These are phyloP conservation scores for Hysterangium stoloniferum DNA, from an alignment of 768 basidiomycete species.

Conservation along the genomic window DNA sequence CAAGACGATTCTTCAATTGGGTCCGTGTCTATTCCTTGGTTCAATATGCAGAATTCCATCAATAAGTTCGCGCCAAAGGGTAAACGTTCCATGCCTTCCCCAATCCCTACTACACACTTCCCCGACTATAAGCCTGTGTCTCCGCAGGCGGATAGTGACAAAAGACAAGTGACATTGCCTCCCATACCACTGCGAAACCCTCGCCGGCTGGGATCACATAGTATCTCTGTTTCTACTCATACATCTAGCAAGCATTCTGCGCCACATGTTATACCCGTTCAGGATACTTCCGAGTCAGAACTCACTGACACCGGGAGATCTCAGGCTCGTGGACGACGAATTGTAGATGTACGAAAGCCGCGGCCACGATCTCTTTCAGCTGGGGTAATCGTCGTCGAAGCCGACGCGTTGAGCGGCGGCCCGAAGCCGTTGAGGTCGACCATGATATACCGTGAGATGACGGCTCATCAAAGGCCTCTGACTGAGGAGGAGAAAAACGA, in stretches of 20 bases:
- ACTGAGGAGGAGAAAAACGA: slow-evolving; percentile 66
- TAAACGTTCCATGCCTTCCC: not conserved
- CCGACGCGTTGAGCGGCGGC: slow-evolving; percentile 14
- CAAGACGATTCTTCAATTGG: not conserved
- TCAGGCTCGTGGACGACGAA: slow-evolving; percentile 14
- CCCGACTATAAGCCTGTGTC: not conserved
- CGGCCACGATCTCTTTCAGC: slow-evolving; percentile 15
- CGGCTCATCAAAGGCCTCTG: slow-evolving; percentile 30
- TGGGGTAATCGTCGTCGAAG: slow-evolving; percentile 12
- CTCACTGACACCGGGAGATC: not conserved
- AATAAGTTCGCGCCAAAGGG: slow-evolving; percentile 5
- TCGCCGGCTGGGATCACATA: not conserved
- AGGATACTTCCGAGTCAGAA: not conserved
- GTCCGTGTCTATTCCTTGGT: slow-evolving; percentile 3
- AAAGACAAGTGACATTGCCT: not conserved
- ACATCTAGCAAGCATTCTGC: not conserved
- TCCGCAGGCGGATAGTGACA: not conserved
- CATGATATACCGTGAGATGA: slow-evolving; percentile 43
- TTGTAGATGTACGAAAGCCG: slow-evolving; percentile 25
- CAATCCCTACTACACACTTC: not conserved
- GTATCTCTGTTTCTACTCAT: not conserved
- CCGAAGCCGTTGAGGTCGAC: slow-evolving; percentile 26
- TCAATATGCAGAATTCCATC: slow-evolving; percentile 4
- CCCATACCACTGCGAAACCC: slow-evolving; percentile 7
- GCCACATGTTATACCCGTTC: not conserved